Conservation (phyloP, 108 stramenopile genomes). For the Cyclotella sp. region DNA sequence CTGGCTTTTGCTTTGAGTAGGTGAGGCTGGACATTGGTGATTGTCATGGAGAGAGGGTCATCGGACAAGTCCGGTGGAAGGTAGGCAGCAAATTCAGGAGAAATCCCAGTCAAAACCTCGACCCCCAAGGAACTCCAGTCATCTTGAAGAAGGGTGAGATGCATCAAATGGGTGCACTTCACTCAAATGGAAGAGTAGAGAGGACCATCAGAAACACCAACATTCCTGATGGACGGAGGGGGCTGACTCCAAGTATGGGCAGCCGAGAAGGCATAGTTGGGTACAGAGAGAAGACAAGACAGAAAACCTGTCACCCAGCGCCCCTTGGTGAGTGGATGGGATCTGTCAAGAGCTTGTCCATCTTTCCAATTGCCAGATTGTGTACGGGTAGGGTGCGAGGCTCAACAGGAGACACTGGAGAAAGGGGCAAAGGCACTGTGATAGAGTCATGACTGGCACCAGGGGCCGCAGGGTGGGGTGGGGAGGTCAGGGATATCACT, state of each 20-base stretch:
- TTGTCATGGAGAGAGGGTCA: not conserved
- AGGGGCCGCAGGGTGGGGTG: not conserved
- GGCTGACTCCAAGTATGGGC: not conserved
- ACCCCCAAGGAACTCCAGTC: not conserved
- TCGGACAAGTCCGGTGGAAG: not conserved
- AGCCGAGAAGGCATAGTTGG: not conserved
- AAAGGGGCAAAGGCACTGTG: not conserved
- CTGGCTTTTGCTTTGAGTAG: not conserved
- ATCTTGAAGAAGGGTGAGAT: slow-evolving; percentile 4
- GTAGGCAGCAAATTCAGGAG: not conserved
- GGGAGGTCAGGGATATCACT: not conserved
- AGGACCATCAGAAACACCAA: not conserved
- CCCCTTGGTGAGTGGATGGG: not conserved
- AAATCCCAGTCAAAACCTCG: not conserved
- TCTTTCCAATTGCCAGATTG: not conserved
- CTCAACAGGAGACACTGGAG: not conserved
- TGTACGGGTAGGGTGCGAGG: not conserved
- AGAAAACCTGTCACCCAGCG: not conserved
- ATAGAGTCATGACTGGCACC: not conserved
- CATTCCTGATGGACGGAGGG: not conserved
- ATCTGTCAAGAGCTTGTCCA: not conserved
- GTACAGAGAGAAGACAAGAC: not conserved
- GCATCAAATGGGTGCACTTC: not conserved
- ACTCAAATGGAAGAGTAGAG: not conserved
- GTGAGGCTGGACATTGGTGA: not conserved